A percentile compares a stretch with the other conserved stretches of the same genome.
Conservation (phyloP, 176 grass and related monocot species). For the Puya raimondii region DNA sequence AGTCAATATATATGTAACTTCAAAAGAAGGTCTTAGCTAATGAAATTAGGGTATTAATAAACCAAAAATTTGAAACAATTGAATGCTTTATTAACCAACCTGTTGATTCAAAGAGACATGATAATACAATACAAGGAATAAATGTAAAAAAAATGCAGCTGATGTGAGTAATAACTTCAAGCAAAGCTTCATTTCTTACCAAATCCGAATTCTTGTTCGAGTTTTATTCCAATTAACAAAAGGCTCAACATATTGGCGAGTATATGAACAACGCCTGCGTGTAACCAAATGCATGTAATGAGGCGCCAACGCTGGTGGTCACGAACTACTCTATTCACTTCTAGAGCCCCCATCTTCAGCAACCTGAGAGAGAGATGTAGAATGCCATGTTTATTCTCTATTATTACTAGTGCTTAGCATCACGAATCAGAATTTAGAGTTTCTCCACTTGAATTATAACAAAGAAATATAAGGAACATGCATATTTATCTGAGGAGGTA, state of each 20-base stretch:
- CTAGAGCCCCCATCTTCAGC: conserved; percentile 75
- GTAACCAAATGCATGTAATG: conserved; percentile 93
- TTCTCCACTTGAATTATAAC: neutral
- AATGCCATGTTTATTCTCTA: neutral
- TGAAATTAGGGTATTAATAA: no score
- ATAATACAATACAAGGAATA: no score
- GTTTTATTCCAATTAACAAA: conserved; percentile 71
- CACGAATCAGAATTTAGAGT: conserved; percentile 7
- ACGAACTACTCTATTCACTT: conserved; percentile 51
- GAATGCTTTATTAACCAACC: no score
- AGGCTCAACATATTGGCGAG: conserved; percentile 88
- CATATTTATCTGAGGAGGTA: no score
- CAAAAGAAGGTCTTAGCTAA: conserved; percentile 2
- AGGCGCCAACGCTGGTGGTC: conserved; percentile 74
- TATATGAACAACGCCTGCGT: conserved; percentile 83
- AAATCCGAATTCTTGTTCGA: conserved; percentile 96
- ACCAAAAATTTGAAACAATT: no score
- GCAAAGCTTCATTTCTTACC: conserved; percentile 26
- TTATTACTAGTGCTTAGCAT: neutral
- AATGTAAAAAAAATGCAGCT: no score
- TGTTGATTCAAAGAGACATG: no score
- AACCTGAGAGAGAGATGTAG: conserved; percentile 37
- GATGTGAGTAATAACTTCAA: no score
- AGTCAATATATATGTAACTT: conserved; percentile 6
- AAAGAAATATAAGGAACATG: neutral